Percentiles rank a stretch among this genome's conserved stretches.
These are phyloP conservation scores for Iris macrosiphon DNA, from an alignment of 106 monocot genomes.

Conservation along the genomic window DNA sequence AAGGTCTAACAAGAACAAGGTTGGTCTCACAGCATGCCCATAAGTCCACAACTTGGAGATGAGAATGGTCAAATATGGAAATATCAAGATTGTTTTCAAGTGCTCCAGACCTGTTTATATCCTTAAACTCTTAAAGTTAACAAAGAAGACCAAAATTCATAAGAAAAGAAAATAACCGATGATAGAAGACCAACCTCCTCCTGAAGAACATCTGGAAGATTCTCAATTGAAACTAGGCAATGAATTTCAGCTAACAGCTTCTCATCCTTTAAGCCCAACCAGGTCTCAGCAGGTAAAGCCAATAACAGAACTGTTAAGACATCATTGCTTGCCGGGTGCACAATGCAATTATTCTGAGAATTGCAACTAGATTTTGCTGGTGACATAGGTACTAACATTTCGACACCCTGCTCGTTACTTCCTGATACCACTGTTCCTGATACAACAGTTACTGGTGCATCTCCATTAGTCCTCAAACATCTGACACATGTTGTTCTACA, in stretches of 20 bases:
- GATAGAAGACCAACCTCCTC: conserved; percentile 42
- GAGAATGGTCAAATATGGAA: too few relatives aligned
- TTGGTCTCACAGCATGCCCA: too few relatives aligned
- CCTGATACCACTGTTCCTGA: conserved; percentile 52
- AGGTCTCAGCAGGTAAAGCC: conserved; percentile 49
- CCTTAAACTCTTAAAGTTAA: background rate
- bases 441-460: conserved; percentile 33
- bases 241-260: conserved; percentile 40
- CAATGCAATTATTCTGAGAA: conserved; percentile 12
- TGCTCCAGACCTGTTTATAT: too few relatives aligned
- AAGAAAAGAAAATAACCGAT: background rate
- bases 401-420: conserved; percentile 50
- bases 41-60: too few relatives aligned
- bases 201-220: conserved; percentile 62
- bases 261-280: conserved; percentile 51
- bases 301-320: conserved; percentile 64
- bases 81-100: background rate
- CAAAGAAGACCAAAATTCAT: background rate
- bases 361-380: conserved; percentile 5
- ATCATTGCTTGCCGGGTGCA: conserved; percentile 56
- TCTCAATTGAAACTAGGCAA: conserved; percentile 44
- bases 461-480: conserved; percentile 28
- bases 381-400: conserved; percentile 59
- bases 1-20: too few relatives aligned
- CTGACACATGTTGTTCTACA: conserved; percentile 52